phyloP scores from a whole-genome alignment of 1,284 basidiomycete species.

The Cryptococcus depauperatus region DNA sequence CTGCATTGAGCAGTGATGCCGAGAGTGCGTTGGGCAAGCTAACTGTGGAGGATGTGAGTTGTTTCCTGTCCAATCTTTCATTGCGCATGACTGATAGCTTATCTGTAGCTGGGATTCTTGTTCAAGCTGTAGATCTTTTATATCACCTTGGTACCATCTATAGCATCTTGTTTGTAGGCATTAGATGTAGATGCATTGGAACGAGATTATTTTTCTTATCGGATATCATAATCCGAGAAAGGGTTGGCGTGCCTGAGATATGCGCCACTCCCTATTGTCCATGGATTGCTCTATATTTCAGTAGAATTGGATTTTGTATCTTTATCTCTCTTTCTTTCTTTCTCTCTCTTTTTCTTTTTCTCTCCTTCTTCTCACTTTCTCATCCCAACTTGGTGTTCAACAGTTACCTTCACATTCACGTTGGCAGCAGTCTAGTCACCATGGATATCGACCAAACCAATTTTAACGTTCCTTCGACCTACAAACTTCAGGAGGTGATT shows the following conservation, averaged over 20 bases:
- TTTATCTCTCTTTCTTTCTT: too few relatives aligned
- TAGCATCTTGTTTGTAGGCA: too few relatives aligned
- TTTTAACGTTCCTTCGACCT: constrained; percentile 50
- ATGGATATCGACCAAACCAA: constrained; percentile 11
- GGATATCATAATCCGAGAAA: too few relatives aligned
- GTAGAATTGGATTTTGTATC: too few relatives aligned
- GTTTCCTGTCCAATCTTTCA: background rate
- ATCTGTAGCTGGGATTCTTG: constrained; percentile 58
- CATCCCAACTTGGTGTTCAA: background rate
- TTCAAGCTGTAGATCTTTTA: constrained; percentile 61
- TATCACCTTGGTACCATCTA: too few relatives aligned
- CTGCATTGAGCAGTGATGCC: constrained; percentile 29
- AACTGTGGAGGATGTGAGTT: constrained; percentile 76
- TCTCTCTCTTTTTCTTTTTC: background rate
- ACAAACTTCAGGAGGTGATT: constrained; percentile 82
- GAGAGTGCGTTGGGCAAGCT: constrained; percentile 70
- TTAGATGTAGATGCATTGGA: too few relatives aligned
- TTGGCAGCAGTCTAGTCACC: too few relatives aligned
- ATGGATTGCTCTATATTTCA: too few relatives aligned
- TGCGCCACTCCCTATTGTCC: too few relatives aligned
- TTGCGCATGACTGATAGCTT: background rate
- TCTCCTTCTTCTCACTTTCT: background rate
- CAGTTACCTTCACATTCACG: too few relatives aligned
- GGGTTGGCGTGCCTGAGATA: too few relatives aligned
- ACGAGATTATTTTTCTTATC: too few relatives aligned